These are phyloP conservation scores for Thraustochytrium sp. DNA, from an alignment of 352 stramenopile species.

Conservation along the genomic window DNA sequence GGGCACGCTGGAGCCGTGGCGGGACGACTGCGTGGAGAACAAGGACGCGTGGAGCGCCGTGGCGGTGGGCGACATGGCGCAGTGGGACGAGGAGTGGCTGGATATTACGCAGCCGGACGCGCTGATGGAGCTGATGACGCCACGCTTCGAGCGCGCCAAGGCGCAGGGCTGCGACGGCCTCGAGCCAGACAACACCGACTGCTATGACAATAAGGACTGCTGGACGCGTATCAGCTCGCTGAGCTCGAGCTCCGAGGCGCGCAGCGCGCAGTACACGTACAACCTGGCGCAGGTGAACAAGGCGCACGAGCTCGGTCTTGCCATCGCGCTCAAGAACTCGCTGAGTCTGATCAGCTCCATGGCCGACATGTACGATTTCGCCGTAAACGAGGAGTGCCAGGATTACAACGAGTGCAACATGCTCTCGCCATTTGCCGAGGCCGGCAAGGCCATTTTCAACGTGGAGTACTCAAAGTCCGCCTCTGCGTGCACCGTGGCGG, in stretches of 20 bases:
- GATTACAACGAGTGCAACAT: constrained; percentile 3
- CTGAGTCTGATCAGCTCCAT: constrained; percentile 40
- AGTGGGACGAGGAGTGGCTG: constrained; percentile 47
- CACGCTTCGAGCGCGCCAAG: constrained; percentile 54
- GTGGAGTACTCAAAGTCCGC: neutral
- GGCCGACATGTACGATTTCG: constrained; percentile 19
- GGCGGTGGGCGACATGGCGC: constrained; percentile 50
- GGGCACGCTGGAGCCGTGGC: constrained; percentile 57
- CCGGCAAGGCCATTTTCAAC: constrained; percentile 1
- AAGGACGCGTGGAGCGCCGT: constrained; percentile 51
- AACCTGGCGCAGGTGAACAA: constrained; percentile 53
- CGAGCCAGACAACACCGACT: constrained; percentile 59
- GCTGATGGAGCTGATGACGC: constrained; percentile 54
- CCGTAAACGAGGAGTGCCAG: neutral
- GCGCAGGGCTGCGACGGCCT: constrained; percentile 58
- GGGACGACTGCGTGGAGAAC: constrained; percentile 51
- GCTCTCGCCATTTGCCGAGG: neutral
- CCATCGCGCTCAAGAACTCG: constrained; percentile 58
- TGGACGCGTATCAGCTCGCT: constrained; percentile 54
- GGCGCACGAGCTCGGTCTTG: constrained; percentile 52
- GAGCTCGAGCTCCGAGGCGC: constrained; percentile 36
- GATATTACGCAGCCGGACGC: constrained; percentile 48
- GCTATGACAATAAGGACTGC: constrained; percentile 50
- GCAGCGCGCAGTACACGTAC: constrained; percentile 51
- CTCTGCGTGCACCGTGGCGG: neutral